phyloP scores from a whole-genome alignment of 2,329 filamentous ascomycete species.

The Aspergillus fijiensis region DNA sequence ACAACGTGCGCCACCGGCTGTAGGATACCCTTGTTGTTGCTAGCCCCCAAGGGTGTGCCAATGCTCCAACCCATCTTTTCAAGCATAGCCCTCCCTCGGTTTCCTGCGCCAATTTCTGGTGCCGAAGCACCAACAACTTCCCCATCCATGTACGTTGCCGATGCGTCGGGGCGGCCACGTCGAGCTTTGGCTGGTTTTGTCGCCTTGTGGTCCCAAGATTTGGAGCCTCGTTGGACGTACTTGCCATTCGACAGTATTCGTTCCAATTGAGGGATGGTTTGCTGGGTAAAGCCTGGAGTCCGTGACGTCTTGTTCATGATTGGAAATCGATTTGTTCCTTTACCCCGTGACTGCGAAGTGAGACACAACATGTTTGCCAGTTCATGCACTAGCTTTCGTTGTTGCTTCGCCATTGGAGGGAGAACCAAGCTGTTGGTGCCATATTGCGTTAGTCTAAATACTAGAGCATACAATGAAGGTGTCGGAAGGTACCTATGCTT shows the following conservation, averaged over 20 bases:
- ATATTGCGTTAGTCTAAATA: background rate
- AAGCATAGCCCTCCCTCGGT: slow-evolving; percentile 81
- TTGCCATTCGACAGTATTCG: slow-evolving; percentile 36
- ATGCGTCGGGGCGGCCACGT: slow-evolving; percentile 43
- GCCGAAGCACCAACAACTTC: slow-evolving; percentile 84
- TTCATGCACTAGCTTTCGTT: slow-evolving; percentile 77
- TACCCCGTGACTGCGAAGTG: slow-evolving; percentile 80
- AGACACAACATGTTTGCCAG: slow-evolving; percentile 72
- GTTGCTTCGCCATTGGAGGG: slow-evolving; percentile 78
- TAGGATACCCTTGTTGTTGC: slow-evolving; percentile 83
- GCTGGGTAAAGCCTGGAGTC: slow-evolving; percentile 62
- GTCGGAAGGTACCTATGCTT: slow-evolving; percentile 59
- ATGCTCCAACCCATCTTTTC: slow-evolving; percentile 97
- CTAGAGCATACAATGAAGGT: background rate
- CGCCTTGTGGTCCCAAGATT: slow-evolving; percentile 24
- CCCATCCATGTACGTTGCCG: slow-evolving; percentile 71
- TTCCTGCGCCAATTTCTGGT: slow-evolving; percentile 77
- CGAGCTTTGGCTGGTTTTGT: slow-evolving; percentile 25
- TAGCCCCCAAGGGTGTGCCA: slow-evolving; percentile 78
- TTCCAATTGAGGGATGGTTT: slow-evolving; percentile 51
- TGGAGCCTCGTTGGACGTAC: slow-evolving; percentile 28
- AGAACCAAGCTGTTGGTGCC: slow-evolving; percentile 61
- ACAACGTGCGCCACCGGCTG: slow-evolving; percentile 83
- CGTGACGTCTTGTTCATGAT: slow-evolving; percentile 71
- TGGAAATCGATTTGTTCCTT: slow-evolving; percentile 70